These are phyloP conservation scores for Phyllosticta citrichinensis DNA, from an alignment of 2,329 filamentous ascomycete species.

Conservation along the genomic window DNA sequence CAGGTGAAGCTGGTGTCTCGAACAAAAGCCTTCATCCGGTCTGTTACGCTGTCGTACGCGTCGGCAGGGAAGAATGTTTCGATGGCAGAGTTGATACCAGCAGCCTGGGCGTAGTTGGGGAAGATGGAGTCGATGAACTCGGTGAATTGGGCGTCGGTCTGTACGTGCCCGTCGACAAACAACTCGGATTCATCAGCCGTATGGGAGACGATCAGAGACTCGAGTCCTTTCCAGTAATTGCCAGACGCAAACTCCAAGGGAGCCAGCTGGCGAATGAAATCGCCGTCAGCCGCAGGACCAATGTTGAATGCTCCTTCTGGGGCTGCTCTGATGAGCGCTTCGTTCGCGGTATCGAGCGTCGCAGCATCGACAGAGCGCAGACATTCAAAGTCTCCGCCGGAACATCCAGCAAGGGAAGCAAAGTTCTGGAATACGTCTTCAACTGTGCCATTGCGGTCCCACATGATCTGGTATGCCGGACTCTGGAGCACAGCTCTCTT, in stretches of 20 bases:
- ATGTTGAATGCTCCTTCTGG: constrained; percentile 20
- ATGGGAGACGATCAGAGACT: constrained; percentile 26
- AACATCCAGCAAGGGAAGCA: constrained; percentile 21
- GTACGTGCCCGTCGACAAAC: constrained; percentile 7
- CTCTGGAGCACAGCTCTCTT: constrained; percentile 24
- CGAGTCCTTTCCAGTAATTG: constrained; percentile 25
- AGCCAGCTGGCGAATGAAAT: constrained; percentile 16
- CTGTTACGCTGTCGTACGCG: constrained; percentile 1
- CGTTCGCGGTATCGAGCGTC: constrained; percentile 21
- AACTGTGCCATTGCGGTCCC: constrained; percentile 17
- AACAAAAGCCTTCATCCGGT: constrained; percentile 5
- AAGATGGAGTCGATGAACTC: constrained; percentile 2
- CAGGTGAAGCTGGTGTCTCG: constrained; percentile 7
- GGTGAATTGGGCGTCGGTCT: constrained; percentile 6
- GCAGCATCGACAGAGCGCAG: constrained; percentile 18
- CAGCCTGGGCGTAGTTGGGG: background rate
- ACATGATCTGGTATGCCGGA: constrained; percentile 19
- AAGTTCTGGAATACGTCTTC: constrained; percentile 20
- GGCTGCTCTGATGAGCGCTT: constrained; percentile 11
- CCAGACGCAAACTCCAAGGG: constrained; percentile 7
- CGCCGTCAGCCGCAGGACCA: constrained; percentile 26
- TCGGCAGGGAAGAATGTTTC: background rate
- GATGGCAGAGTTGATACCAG: constrained; percentile 6
- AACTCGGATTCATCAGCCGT: constrained; percentile 3
- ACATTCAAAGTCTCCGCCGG: constrained; percentile 20